These are phyloP conservation scores for Trypanosoma conorhini DNA, from an alignment of 208 protist genomes.

Conservation along the genomic window DNA sequence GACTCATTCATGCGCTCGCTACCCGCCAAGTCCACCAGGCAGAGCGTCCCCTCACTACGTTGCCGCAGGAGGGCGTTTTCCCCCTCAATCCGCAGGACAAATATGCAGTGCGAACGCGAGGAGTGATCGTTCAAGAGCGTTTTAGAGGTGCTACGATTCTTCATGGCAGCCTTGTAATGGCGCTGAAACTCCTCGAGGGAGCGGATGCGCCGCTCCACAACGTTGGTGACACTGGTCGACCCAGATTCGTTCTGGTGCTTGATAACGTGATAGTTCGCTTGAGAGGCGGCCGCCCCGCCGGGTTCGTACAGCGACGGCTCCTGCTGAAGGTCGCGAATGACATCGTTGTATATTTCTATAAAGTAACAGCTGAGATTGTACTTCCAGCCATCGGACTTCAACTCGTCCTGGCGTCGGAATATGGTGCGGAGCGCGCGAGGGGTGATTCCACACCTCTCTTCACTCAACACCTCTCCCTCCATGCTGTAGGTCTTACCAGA, in stretches of 20 bases:
- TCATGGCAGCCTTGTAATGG: slow-evolving; percentile 61
- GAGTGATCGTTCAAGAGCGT: slow-evolving; percentile 91
- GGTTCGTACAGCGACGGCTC: slow-evolving; percentile 64
- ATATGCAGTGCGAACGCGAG: slow-evolving; percentile 92
- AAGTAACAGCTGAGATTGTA: slow-evolving; percentile 78
- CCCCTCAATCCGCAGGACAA: slow-evolving; percentile 76
- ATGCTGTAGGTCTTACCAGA: slow-evolving; percentile 93
- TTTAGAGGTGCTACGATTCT: slow-evolving; percentile 71
- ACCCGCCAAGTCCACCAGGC: slow-evolving; percentile 94
- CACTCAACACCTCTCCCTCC: slow-evolving; percentile 57
- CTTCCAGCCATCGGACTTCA: slow-evolving; percentile 75
- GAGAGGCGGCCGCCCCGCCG: slow-evolving; percentile 27
- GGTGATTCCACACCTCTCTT: slow-evolving; percentile 68
- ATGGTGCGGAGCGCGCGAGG: slow-evolving; percentile 82
- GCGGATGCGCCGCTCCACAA: slow-evolving; percentile 42
- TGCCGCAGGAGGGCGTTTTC: slow-evolving; percentile 65
- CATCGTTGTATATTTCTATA: slow-evolving; percentile 94
- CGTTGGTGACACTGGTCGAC: slow-evolving; percentile 66
- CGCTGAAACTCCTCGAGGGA: slow-evolving; percentile 62
- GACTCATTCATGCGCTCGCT: slow-evolving; percentile 93
- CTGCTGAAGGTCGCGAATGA: slow-evolving; percentile 84
- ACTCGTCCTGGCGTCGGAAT: slow-evolving; percentile 57
- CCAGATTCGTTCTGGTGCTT: slow-evolving; percentile 52
- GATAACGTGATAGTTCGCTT: slow-evolving; percentile 63
- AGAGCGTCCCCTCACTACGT: slow-evolving; percentile 75